Conservation (phyloP, 805 yeast genomes). For the Barnettozyma vustinii region DNA sequence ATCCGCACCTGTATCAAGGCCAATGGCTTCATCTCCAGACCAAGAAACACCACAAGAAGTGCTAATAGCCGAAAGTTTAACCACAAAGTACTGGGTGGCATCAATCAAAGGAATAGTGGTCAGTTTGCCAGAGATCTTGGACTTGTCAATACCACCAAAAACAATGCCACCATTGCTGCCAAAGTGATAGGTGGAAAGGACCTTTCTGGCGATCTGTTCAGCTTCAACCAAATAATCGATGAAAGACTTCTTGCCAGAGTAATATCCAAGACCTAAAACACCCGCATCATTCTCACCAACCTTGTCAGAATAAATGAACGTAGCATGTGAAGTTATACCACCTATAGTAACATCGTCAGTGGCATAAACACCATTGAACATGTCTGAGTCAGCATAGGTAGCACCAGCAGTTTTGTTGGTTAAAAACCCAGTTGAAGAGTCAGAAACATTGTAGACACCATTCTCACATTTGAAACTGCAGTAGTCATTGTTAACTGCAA, state of each 20-base stretch:
- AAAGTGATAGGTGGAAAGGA: conserved; percentile 10
- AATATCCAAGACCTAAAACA: conserved; percentile 13
- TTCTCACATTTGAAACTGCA: conserved; percentile 5
- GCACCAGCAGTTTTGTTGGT: conserved; percentile 6
- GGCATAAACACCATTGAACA: conserved; percentile 4
- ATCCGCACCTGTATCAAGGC: conserved; percentile 19
- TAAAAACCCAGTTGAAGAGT: conserved; percentile 1
- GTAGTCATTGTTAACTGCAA: neutral
- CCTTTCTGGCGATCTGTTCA: conserved; percentile 9
- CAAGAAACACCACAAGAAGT: conserved; percentile 12
- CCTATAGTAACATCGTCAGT: conserved; percentile 11
- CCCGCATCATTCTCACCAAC: conserved; percentile 4
- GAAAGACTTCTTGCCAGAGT: neutral
- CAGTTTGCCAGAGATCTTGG: conserved; percentile 13
- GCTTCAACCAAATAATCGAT: conserved; percentile 1
- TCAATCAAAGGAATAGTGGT: conserved; percentile 9
- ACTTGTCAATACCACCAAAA: conserved; percentile 21
- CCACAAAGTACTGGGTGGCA: neutral
- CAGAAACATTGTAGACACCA: conserved; percentile 3
- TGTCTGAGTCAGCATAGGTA: conserved; percentile 10
- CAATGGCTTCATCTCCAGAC: neutral
- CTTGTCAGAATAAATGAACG: conserved; percentile 3
- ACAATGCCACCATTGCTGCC: conserved; percentile 13
- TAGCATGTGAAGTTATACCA: conserved; percentile 2
- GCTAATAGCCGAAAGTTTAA: conserved; percentile 12